These are phyloP conservation scores for Arbutus unedo DNA, from an alignment of 148 eudicot genomes.

Conservation along the genomic window DNA sequence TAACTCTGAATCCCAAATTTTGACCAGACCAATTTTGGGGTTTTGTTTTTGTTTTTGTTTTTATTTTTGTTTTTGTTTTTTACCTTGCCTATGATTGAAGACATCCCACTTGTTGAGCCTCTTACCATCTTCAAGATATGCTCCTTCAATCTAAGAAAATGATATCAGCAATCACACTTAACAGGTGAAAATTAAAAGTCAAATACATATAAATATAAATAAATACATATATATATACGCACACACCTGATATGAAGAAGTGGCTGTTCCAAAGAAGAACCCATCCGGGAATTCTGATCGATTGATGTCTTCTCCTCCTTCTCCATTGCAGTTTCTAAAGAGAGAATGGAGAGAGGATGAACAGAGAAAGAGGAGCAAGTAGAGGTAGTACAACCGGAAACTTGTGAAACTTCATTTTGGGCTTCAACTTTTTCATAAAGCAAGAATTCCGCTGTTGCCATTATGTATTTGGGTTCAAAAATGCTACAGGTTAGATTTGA, in stretches of 20 bases:
- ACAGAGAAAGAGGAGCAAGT: slow-evolving; percentile 7
- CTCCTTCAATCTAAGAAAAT: slow-evolving; percentile 60
- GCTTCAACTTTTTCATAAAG: background rate
- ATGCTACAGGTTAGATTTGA: too few species aligned
- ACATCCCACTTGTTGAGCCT: slow-evolving; percentile 68
- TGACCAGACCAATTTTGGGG: too few species aligned
- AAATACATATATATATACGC: too few species aligned
- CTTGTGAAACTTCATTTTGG: background rate
- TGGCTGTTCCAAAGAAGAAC: slow-evolving; percentile 64
- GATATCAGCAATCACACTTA: background rate
- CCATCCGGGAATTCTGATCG: slow-evolving; percentile 56
- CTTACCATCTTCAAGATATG: slow-evolving; percentile 56
- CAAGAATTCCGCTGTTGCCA: background rate
- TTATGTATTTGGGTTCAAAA: too few species aligned
- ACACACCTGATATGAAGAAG: slow-evolving; percentile 66
- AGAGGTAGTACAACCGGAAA: background rate
- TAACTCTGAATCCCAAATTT: too few species aligned
- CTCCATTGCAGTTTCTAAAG: slow-evolving; percentile 1
- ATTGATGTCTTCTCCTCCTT: slow-evolving; percentile 24
- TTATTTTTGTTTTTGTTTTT: background rate
- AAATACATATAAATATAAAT: background rate
- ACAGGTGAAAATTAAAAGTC: background rate
- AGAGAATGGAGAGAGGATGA: background rate
- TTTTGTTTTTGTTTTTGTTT: too few species aligned
- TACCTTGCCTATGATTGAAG: slow-evolving; percentile 40